Percentiles rank a stretch among this genome's conserved stretches.
These are phyloP conservation scores for Peribolospora baueri DNA, from an alignment of 768 basidiomycete genomes.

Conservation along the genomic window DNA sequence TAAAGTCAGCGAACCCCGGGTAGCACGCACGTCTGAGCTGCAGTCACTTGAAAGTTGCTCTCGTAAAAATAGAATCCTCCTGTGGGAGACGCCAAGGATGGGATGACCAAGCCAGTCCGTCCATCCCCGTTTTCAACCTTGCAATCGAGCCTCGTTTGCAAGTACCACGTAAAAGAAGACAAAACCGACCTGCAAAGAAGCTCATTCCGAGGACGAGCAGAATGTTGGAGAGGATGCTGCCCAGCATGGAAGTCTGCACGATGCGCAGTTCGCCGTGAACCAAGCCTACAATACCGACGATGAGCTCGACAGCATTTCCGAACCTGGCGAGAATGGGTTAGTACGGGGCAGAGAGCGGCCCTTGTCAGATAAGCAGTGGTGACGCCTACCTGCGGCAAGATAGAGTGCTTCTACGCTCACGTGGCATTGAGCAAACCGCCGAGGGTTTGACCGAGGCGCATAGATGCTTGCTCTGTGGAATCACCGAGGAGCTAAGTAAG, in stretches of 20 bases:
- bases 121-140: too few relatives aligned
- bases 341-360: not conserved
- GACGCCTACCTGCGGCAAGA: not conserved
- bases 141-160: too few relatives aligned
- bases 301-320: slow-evolving; percentile 43
- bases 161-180: not conserved
- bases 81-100: slow-evolving; percentile 11
- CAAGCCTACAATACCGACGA: slow-evolving; percentile 66
- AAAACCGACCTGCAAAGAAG: slow-evolving; percentile 43
- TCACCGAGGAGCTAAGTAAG: slow-evolving; percentile 12
- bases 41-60: slow-evolving; percentile 53
- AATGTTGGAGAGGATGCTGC: slow-evolving; percentile 72
- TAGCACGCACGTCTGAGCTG: slow-evolving; percentile 53
- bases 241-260: slow-evolving; percentile 81
- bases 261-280: slow-evolving; percentile 58
- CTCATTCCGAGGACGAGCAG: slow-evolving; percentile 75
- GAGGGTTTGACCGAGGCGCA: slow-evolving; percentile 56
- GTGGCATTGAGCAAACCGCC: slow-evolving; percentile 63
- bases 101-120: not conserved
- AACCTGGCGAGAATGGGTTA: slow-evolving; percentile 7
- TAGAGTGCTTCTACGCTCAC: slow-evolving; percentile 12
- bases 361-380: not conserved
- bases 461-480: slow-evolving; percentile 19
- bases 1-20: too few relatives aligned
- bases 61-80: slow-evolving; percentile 43